Conservation (phyloP, 495 filamentous ascomycete genomes). For the Xylaria cubensis region DNA sequence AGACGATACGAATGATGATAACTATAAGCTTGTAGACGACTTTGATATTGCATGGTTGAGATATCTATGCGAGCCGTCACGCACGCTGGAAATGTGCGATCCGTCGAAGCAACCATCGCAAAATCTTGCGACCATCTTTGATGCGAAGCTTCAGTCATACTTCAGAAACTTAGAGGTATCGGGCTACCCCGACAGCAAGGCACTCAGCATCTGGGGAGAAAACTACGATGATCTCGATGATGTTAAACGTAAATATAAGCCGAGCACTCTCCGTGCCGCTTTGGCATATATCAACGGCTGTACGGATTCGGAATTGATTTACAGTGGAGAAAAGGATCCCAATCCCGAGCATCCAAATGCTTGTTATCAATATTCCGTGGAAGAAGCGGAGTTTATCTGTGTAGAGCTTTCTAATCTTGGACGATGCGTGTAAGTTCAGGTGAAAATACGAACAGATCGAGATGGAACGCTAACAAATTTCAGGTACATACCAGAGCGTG, state of each 20-base stretch:
- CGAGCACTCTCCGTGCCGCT: slow-evolving; percentile 19
- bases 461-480: slow-evolving; percentile 24
- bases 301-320: slow-evolving; percentile 15
- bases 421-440: slow-evolving; percentile 35
- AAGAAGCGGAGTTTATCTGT: slow-evolving; percentile 28
- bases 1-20: background rate
- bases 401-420: background rate
- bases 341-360: slow-evolving; percentile 34
- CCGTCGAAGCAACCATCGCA: slow-evolving; percentile 23
- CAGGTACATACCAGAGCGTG: slow-evolving; percentile 20
- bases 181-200: slow-evolving; percentile 20
- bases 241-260: background rate
- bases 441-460: background rate
- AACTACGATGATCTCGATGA: slow-evolving; percentile 1
- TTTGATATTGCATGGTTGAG: slow-evolving; percentile 37
- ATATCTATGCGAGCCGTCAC: slow-evolving; percentile 37
- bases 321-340: slow-evolving; percentile 11
- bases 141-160: slow-evolving; percentile 36
- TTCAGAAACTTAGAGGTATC: slow-evolving; percentile 26
- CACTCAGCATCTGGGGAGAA: slow-evolving; percentile 25
- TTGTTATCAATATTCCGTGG: slow-evolving; percentile 33
- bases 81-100: slow-evolving; percentile 31
- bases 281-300: slow-evolving; percentile 39
- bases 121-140: slow-evolving; percentile 36
- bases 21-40: slow-evolving; percentile 33